A percentile compares a stretch with the other conserved stretches of the same genome.
Conservation (phyloP, 2,329 filamentous ascomycete genomes). For the Cladosporium oxysporum region DNA sequence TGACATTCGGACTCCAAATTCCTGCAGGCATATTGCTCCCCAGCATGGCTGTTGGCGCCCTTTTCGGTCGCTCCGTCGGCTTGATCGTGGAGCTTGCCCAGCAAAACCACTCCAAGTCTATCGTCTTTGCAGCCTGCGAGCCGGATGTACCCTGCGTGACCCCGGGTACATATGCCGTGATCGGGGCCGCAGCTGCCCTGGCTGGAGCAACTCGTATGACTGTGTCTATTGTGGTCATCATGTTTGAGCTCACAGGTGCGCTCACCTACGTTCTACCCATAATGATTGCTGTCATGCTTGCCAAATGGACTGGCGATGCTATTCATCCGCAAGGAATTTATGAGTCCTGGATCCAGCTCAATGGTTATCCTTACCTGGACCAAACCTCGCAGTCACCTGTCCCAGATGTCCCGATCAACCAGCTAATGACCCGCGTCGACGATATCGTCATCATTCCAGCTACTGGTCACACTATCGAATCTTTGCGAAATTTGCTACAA, state of each 20-base stretch:
- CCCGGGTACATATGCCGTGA: conserved; percentile 93
- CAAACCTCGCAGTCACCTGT: conserved; percentile 76
- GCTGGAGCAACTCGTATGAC: conserved; percentile 95
- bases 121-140: conserved; percentile 76
- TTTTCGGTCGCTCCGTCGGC: conserved; percentile 85
- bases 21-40: conserved; percentile 94
- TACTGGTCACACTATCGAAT: conserved; percentile 76
- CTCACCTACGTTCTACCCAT: conserved; percentile 96
- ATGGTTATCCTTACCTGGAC: conserved; percentile 93
- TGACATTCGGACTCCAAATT: conserved; percentile 92
- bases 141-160: conserved; percentile 87
- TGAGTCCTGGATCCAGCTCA: conserved; percentile 95
- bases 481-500: conserved; percentile 69
- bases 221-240: conserved; percentile 97
- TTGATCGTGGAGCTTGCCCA: conserved; percentile 90
- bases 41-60: conserved; percentile 91
- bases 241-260: conserved; percentile 97
- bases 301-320: conserved; percentile 97
- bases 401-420: conserved; percentile 80
- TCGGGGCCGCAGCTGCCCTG: conserved; percentile 91
- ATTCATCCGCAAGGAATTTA: conserved; percentile 94
- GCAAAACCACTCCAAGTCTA: conserved; percentile 70
- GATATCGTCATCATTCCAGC: conserved; percentile 86
- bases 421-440: conserved; percentile 90
- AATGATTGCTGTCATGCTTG: conserved; percentile 98